Conservation (phyloP, 1,284 basidiomycete genomes). For the Melampsora medusae region DNA sequence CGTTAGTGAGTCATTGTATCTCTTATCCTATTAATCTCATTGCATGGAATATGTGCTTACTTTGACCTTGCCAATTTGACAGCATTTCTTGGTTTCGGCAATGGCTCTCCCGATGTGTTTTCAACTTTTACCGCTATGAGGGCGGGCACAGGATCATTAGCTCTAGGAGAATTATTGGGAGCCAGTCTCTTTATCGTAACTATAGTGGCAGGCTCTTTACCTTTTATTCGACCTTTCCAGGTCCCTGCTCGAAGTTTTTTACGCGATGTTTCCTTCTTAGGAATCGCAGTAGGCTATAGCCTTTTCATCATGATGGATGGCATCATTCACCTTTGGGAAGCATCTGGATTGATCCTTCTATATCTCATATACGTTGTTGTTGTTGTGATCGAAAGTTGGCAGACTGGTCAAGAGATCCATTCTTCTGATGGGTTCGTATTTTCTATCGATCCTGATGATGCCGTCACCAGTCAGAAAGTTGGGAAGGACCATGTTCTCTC, state of each 20-base stretch:
- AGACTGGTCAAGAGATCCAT: conserved; percentile 62
- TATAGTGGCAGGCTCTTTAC: conserved; percentile 89
- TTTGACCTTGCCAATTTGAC: conserved; percentile 50
- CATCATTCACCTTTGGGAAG: conserved; percentile 70
- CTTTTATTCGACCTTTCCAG: conserved; percentile 86
- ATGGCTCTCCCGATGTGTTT: conserved; percentile 63
- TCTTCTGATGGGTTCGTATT: conserved; percentile 59
- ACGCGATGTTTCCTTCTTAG: conserved; percentile 93
- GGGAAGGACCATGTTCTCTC: conserved; percentile 22
- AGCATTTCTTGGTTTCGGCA: conserved; percentile 85
- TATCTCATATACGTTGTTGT: conserved; percentile 76
- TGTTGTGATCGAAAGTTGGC: conserved; percentile 75
- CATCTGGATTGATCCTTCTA: conserved; percentile 68
- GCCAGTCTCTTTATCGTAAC: conserved; percentile 93
- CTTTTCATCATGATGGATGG: conserved; percentile 78
- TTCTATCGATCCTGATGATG: conserved; percentile 60
- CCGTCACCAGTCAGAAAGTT: conserved; percentile 27
- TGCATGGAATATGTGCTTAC: background rate
- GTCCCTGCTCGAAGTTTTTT: conserved; percentile 78
- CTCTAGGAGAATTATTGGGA: conserved; percentile 89
- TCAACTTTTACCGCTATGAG: conserved; percentile 91
- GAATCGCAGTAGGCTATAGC: conserved; percentile 70
- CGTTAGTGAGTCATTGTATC: conserved; percentile 35
- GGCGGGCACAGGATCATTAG: conserved; percentile 77
- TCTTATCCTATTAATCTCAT: background rate